These are phyloP conservation scores for Populus tomentosa DNA, from an alignment of 441 rosid genomes.

Conservation along the genomic window DNA sequence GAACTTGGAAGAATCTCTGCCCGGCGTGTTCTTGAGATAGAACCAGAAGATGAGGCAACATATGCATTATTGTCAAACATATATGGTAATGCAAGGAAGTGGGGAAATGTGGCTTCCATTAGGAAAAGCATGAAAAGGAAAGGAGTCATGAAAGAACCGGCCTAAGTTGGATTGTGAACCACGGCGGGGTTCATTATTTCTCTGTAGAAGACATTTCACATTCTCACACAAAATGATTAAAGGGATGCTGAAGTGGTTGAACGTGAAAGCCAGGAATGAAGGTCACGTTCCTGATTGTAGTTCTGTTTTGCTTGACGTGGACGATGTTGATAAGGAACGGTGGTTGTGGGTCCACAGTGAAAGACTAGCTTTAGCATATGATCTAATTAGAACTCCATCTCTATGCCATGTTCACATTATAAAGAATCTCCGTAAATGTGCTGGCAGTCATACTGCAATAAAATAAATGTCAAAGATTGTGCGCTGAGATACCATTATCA, in stretches of 20 bases:
- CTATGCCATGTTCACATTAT: constrained; percentile 54
- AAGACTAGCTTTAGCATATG: constrained; percentile 79
- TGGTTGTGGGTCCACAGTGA: constrained; percentile 83
- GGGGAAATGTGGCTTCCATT: constrained; percentile 58
- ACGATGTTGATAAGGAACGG: constrained; percentile 54
- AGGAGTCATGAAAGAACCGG: constrained; percentile 78
- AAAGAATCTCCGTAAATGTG: constrained; percentile 74
- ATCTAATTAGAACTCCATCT: constrained; percentile 46
- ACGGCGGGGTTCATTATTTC: constrained; percentile 63
- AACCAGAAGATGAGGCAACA: constrained; percentile 74
- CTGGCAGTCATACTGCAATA: constrained; percentile 72
- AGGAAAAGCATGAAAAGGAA: constrained; percentile 67
- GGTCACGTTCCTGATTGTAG: constrained; percentile 56
- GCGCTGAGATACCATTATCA: constrained; percentile 57
- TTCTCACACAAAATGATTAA: constrained; percentile 55
- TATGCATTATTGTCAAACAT: constrained; percentile 72
- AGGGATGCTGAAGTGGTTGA: constrained; percentile 86
- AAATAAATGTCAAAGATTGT: constrained; percentile 61
- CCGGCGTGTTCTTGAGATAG: constrained; percentile 52
- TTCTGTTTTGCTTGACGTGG: constrained; percentile 50
- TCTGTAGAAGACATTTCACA: constrained; percentile 60
- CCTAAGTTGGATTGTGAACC: constrained; percentile 82
- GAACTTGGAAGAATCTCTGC: constrained; percentile 65
- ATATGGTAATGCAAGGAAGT: constrained; percentile 61
- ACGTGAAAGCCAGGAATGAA: constrained; percentile 52